Evolutionary conservation across 2,329 filamentous ascomycete genomes (phyloP).

Genomic region (Scytalidium sp.): DNA sequence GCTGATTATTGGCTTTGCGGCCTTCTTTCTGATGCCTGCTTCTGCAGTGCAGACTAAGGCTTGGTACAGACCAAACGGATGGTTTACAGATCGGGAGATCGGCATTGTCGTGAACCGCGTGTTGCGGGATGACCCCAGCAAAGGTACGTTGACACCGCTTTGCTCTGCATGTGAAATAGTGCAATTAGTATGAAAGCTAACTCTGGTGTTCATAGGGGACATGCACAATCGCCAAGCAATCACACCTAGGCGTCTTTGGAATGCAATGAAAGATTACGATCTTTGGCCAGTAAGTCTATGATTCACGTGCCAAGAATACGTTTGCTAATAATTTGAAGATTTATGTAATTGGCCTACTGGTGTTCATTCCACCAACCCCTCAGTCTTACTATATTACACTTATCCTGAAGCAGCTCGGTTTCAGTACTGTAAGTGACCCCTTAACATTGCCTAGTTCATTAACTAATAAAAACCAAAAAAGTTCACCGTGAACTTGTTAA

Average conservation of each 20-base stretch:
- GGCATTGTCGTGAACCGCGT: slow-evolving; percentile 65
- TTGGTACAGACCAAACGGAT: slow-evolving; percentile 57
- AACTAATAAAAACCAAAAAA: slow-evolving; percentile 24
- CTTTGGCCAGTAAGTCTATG: slow-evolving; percentile 27
- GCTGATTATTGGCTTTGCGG: slow-evolving; percentile 8
- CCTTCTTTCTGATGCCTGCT: slow-evolving; percentile 11
- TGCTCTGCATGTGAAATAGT: slow-evolving; percentile 42
- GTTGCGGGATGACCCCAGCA: slow-evolving; percentile 48
- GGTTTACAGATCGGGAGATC: slow-evolving; percentile 61
- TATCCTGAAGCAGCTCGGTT: slow-evolving; percentile 13
- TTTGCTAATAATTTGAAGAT: no score
- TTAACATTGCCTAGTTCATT: slow-evolving; percentile 14
- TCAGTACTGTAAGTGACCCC: slow-evolving; percentile 16
- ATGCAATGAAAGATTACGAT: slow-evolving; percentile 50
- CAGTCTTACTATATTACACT: slow-evolving; percentile 14
- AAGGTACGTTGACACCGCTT: slow-evolving; percentile 19
- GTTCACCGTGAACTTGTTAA: background rate
- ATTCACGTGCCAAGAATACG: no score
- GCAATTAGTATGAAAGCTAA: slow-evolving; percentile 53
- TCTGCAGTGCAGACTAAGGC: slow-evolving; percentile 42
- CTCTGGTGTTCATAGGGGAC: slow-evolving; percentile 30
- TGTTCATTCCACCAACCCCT: slow-evolving; percentile 9
- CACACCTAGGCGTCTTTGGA: slow-evolving; percentile 36
- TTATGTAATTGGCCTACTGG: slow-evolving; percentile 8
- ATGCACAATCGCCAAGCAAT: slow-evolving; percentile 51